Conservation (phyloP, 768 basidiomycete species). For the Boletus tomentosulus region DNA sequence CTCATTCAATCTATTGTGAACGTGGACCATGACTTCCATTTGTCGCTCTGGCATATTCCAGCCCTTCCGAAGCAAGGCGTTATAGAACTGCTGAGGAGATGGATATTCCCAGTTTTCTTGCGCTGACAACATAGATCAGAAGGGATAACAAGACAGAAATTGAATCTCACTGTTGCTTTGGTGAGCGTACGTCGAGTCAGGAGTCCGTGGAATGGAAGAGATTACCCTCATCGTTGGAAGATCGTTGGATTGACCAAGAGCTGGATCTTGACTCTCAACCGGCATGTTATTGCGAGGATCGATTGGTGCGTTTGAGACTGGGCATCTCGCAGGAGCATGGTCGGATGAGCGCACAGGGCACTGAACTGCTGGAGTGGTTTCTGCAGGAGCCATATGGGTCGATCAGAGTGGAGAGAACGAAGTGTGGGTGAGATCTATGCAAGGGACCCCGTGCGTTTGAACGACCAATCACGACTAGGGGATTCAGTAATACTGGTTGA, state of each 20-base stretch:
- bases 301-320: not conserved
- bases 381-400: not conserved
- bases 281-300: constrained; percentile 13
- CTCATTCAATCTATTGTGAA: constrained; percentile 12
- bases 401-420: not conserved
- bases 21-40: constrained; percentile 2
- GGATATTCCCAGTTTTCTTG: constrained; percentile 13
- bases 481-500: no score
- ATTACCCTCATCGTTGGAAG: constrained; percentile 1
- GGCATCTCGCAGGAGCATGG: constrained; percentile 2
- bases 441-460: no score
- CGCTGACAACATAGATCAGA: not conserved
- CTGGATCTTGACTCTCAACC: constrained; percentile 6
- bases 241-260: not conserved
- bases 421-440: no score
- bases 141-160: not conserved
- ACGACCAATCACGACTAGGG: no score
- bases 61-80: constrained; percentile 11
- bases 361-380: not conserved
- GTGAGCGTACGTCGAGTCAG: constrained; percentile 8
- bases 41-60: constrained; percentile 1
- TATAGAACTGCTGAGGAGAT: constrained; percentile 13
- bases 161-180: constrained; percentile 6
- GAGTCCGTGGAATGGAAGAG: constrained; percentile 7
- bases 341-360: not conserved